These are phyloP conservation scores for Trametes sanguinea DNA, from an alignment of 768 basidiomycete genomes.

Conservation along the genomic window DNA sequence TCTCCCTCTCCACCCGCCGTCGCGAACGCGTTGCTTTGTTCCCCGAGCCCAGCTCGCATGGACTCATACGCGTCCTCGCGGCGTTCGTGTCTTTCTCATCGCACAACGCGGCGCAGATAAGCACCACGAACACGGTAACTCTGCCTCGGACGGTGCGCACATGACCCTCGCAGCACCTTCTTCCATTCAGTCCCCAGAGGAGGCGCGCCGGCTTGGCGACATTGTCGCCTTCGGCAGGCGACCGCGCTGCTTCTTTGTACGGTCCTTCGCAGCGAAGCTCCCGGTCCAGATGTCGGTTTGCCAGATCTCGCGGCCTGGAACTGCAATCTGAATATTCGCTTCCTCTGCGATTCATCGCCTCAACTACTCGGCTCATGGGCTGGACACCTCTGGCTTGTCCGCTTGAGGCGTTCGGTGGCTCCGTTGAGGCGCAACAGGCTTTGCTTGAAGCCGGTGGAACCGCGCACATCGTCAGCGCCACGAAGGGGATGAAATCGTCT, in stretches of 20 bases:
- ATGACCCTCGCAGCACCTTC: constrained; percentile 12
- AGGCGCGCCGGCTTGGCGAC: constrained; percentile 8
- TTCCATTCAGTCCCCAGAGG: constrained; percentile 16
- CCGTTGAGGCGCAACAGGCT: neutral
- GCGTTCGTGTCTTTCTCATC: neutral
- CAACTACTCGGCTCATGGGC: neutral
- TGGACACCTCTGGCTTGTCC: neutral
- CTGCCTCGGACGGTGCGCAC: constrained; percentile 12
- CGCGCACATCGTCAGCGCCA: neutral
- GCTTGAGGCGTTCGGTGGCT: neutral
- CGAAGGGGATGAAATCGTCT: neutral
- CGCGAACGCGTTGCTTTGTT: neutral
- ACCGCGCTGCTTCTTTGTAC: neutral
- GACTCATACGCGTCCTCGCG: neutral
- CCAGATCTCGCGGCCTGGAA: neutral
- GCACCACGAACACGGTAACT: constrained; percentile 12
- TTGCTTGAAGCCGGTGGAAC: neutral
- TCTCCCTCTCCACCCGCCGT: neutral
- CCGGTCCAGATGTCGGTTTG: neutral
- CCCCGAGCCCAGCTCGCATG: neutral
- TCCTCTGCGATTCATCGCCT: neutral
- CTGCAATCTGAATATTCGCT: neutral
- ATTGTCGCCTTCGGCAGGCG: constrained; percentile 4
- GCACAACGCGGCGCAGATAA: constrained; percentile 17
- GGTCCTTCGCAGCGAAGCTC: neutral